Conservation (phyloP, 305 asterid species). For the Fraxinus platypoda region DNA sequence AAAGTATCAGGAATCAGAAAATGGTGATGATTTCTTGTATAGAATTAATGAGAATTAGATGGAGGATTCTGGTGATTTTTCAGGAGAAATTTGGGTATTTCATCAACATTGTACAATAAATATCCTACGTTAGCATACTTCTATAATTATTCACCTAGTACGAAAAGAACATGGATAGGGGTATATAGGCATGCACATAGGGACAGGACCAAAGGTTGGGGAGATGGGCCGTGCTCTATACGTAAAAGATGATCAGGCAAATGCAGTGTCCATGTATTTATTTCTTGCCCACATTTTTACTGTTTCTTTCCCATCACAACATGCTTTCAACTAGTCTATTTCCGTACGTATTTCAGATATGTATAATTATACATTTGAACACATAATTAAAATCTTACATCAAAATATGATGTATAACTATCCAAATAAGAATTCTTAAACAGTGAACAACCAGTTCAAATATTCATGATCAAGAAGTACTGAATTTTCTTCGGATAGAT, state of each 20-base stretch:
- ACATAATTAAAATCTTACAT: too few species aligned
- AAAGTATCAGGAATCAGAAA: neutral
- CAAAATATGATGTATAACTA: too few species aligned
- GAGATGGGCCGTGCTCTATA: slow-evolving; percentile 6
- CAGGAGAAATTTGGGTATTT: neutral
- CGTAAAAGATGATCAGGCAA: neutral
- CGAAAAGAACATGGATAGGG: slow-evolving; percentile 7
- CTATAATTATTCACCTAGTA: neutral
- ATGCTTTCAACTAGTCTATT: neutral
- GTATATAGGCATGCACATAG: slow-evolving; percentile 14
- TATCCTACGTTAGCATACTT: neutral
- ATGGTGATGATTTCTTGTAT: neutral
- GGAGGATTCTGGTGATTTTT: neutral
- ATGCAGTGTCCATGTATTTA: neutral
- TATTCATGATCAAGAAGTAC: neutral
- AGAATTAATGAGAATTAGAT: too few species aligned
- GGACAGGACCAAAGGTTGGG: slow-evolving; percentile 19
- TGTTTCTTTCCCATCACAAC: slow-evolving; percentile 6
- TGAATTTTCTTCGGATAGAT: neutral
- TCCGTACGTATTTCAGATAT: neutral
- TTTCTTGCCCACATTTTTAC: neutral
- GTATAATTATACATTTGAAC: neutral
- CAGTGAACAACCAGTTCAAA: neutral
- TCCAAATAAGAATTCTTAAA: too few species aligned
- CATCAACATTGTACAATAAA: neutral